These are phyloP conservation scores for Allium sativum DNA, from an alignment of 106 monocot genomes.

Conservation along the genomic window DNA sequence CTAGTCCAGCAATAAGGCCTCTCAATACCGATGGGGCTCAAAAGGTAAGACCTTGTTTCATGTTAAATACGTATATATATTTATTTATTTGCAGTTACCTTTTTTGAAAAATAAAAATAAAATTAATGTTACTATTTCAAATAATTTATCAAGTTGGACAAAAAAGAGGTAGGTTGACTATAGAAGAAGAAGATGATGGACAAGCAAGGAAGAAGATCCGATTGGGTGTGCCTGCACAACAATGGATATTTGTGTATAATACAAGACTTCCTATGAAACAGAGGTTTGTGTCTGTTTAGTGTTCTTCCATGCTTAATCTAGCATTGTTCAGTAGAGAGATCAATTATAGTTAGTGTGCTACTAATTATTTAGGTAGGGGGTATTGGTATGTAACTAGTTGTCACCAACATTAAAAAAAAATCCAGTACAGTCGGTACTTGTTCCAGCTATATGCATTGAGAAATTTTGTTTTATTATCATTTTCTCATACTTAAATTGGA, in stretches of 20 bases:
- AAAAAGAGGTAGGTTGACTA: conserved; percentile 54
- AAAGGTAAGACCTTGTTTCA: conserved; percentile 27
- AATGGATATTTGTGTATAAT: conserved; percentile 94
- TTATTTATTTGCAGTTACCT: neutral
- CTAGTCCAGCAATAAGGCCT: conserved; percentile 66
- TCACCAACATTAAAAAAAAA: no score
- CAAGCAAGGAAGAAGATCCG: conserved; percentile 57
- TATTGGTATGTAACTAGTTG: no score
- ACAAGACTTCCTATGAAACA: conserved; percentile 80
- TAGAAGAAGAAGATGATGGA: conserved; percentile 63
- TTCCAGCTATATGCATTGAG: no score
- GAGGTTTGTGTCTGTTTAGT: no score
- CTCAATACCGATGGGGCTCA: conserved; percentile 77
- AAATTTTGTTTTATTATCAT: no score
- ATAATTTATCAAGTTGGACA: conserved; percentile 66
- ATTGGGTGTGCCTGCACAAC: conserved; percentile 60
- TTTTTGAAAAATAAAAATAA: neutral
- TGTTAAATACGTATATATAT: neutral
- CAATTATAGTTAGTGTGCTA: no score
- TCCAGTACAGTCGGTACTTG: no score
- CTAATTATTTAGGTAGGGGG: no score
- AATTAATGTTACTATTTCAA: conserved; percentile 2
- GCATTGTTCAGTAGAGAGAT: no score
- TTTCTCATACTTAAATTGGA: no score
- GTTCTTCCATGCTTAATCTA: no score